A percentile compares a stretch with the other conserved stretches of the same genome.
Evolutionary conservation across 2,329 filamentous ascomycete species (phyloP).

Genomic region (Trichophyton simii): DNA sequence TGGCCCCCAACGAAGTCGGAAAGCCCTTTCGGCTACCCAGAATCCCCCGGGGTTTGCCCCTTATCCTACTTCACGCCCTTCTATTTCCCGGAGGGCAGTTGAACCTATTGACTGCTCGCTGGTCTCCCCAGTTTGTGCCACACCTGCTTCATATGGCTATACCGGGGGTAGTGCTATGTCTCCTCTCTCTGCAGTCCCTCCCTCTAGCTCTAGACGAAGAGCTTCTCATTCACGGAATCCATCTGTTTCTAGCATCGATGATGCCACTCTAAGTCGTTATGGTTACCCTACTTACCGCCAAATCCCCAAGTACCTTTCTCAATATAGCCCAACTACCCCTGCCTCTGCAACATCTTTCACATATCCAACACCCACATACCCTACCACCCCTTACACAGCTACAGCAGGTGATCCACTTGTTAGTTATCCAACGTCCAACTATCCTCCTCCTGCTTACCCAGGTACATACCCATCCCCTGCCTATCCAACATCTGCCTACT

Average conservation of each 20-base stretch:
- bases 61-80: conserved; percentile 34
- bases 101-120: conserved; percentile 35
- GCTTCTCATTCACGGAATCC: conserved; percentile 43
- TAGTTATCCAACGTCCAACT: conserved; percentile 15
- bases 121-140: conserved; percentile 31
- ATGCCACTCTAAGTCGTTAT: conserved; percentile 53
- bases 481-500: background rate
- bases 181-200: conserved; percentile 44
- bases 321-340: conserved; percentile 30
- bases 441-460: conserved; percentile 30
- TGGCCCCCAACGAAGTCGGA: conserved; percentile 45
- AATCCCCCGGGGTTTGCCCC: conserved; percentile 38
- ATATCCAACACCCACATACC: conserved; percentile 22
- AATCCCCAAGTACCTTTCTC: conserved; percentile 46
- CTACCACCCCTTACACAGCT: conserved; percentile 6
- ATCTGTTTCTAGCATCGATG: conserved; percentile 57
- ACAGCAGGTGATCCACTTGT: conserved; percentile 14
- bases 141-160: conserved; percentile 24
- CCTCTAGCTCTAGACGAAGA: conserved; percentile 24
- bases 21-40: conserved; percentile 42
- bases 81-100: conserved; percentile 34
- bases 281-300: conserved; percentile 77
- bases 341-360: conserved; percentile 30
- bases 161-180: conserved; percentile 46
- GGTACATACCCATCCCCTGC: conserved; percentile 1